Base-by-base conservation (phyloP, 257 asterid genomes). In the Nicotiana tabacum region DNA sequence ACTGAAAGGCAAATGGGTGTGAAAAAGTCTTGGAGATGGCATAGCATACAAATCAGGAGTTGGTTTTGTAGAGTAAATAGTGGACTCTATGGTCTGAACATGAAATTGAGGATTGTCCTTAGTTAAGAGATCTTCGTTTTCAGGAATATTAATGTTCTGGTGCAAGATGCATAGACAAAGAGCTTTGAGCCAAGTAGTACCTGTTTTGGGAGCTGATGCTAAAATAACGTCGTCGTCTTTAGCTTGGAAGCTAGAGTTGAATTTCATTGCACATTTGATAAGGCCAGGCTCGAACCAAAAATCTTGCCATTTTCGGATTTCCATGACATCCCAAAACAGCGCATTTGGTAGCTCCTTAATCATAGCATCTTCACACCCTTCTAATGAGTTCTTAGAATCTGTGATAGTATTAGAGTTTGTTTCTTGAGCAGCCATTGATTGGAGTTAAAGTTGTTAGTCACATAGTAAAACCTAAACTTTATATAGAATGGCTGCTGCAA, bases 171-270 rank as follows among this genome's bases (percentile, higher is more conserved):
- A 70, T 9, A 83, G 77, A 24, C 86, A 86, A 27, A 88, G 88
- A 9, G 91, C 87, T 51, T 88, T 88, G 83, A 83, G 90, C 91
- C 90, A 89, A 57, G 89, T 87, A 0, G 91, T 87, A 74, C 91
- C 91, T 57, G 90, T 85, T 81, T 88, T 87, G 17, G 83, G 83
- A 30, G 85, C 61, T 56, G 90, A 86, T 67, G 88, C 90, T 56
- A 88, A 55, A 58, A 88, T 53, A 32, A 87, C 77, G 29, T 88
- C 91, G 6, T 85, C 85, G 18, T 33, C 10, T 30, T 48, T 69
- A 0, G 87, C 86, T 74, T 83, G 29, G 32, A 88, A 88, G 43
- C 33, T 30, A 4, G 80, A 64, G 66, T 16, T 62, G 51, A 89
- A 89, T 46, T 65, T 66, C 62, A 87, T 37, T 9, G 88, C 89